Base-by-base conservation (phyloP, 1,284 basidiomycete genomes). In the Pseudozyma hubeiensis region DNA sequence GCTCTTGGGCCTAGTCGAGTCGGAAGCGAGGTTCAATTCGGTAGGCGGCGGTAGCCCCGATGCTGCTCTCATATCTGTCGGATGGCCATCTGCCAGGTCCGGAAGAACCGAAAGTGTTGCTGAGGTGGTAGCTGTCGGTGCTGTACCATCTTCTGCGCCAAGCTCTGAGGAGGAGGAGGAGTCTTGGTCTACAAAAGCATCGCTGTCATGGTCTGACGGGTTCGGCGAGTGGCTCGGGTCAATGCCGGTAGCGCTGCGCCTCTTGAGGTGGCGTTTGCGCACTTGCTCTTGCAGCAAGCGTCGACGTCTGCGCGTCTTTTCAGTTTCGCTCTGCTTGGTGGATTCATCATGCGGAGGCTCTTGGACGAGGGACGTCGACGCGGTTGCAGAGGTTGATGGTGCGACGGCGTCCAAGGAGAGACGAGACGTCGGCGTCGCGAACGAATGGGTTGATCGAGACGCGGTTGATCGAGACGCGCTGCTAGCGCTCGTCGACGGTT, bases 271-370 rank as follows among this genome's bases (percentile, higher is more conserved):
- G 31, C 62, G 62, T 31, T 71, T 71, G 58, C 68, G 68, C 46
- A 71, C 46, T 30, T 71, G 62, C 41, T 71, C 68, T 19, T 71
- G 62, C 31, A 71, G 40, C 43, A 71, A 47, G 33, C 62, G 62
- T 43, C 57, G 53, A n/a, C 63, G 62, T 31, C 68, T 53, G 13
- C 54, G 47, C 4, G 58, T 46, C 43, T 48, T 64, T 43, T 62
- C 63, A 3, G 58, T 43, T 7, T 70, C 62, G 1, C 17, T 37
- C 14, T 70, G 39, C 31, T 60, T 64, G 30, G 19, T 33, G 19
- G 37, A 17, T 6, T 45, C 52, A 8, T 13, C 19, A 5, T 34
- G 52, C 24, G 19, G 37, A 33, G 39, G 14, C n/a, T 49, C 31
- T 49, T 19, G 17, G 45, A 35, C 33, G n/a, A 47, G 39, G 8